A percentile compares a stretch with the other conserved stretches of the same genome.
Evolutionary conservation across 179 eudicot genomes (phyloP).

Genomic region (Sideroxylon spinosum): DNA sequence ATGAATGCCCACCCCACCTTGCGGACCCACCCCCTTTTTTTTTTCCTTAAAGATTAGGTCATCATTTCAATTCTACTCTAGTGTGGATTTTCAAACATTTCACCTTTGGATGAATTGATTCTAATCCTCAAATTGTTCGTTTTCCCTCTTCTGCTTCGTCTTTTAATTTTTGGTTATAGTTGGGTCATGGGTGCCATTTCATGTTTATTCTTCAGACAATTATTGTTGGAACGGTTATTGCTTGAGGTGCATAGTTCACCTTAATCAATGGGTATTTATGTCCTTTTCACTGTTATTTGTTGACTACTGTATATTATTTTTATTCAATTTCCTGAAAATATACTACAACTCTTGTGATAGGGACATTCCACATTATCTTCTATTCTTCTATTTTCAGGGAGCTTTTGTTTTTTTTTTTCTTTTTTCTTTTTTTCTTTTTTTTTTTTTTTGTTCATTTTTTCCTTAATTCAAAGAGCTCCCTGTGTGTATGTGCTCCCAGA

Average conservation of each 20-base stretch:
- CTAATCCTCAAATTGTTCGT: constrained; percentile 9
- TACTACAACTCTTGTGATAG: background rate
- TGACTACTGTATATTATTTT: background rate
- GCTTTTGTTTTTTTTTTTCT: background rate
- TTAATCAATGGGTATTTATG: constrained; percentile 3
- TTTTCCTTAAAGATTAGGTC: background rate
- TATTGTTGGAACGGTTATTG: constrained; percentile 17
- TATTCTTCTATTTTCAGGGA: background rate
- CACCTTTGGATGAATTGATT: constrained; percentile 14
- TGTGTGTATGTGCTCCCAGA: too few species aligned
- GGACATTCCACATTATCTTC: background rate
- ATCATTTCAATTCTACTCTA: constrained; percentile 10
- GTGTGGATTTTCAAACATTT: constrained; percentile 14
- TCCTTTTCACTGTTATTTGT: background rate
- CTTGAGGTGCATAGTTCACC: constrained; percentile 20
- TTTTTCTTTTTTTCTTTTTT: too few species aligned
- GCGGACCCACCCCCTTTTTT: constrained; percentile 17
- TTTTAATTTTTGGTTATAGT: background rate
- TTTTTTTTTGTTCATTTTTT: too few species aligned
- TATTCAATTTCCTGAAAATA: background rate
- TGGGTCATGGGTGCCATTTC: background rate
- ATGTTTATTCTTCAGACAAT: background rate
- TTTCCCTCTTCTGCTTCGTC: background rate
- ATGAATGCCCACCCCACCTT: constrained; percentile 23
- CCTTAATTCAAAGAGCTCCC: too few species aligned